These are phyloP conservation scores for Phytophthora cactorum DNA, from an alignment of 352 stramenopile genomes.

Conservation along the genomic window DNA sequence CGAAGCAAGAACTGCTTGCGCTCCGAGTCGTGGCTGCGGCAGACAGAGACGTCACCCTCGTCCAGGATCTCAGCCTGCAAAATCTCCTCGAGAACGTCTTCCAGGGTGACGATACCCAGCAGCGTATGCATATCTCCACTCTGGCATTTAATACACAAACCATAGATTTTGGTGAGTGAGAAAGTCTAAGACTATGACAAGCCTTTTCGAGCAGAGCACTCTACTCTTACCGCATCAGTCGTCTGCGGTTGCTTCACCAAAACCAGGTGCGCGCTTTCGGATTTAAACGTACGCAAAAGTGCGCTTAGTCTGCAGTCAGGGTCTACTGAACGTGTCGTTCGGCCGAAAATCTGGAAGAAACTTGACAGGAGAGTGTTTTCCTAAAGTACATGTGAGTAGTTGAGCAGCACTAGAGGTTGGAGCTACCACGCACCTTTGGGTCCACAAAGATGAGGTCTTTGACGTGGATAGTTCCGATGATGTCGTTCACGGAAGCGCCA, in stretches of 20 bases:
- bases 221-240: slow-evolving; percentile 32
- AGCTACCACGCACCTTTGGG: slow-evolving; percentile 87
- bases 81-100: slow-evolving; percentile 99
- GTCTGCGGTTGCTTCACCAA: slow-evolving; percentile 94
- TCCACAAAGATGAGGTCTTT: slow-evolving; percentile 99
- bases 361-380: slow-evolving; percentile 67
- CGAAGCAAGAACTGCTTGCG: slow-evolving; percentile 55
- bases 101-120: slow-evolving; percentile 97
- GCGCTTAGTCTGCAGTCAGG: slow-evolving; percentile 93
- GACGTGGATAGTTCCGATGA: slow-evolving; percentile 97
- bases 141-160: slow-evolving; percentile 22
- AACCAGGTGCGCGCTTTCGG: slow-evolving; percentile 92
- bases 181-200: neutral
- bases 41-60: slow-evolving; percentile 88
- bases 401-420: slow-evolving; percentile 46
- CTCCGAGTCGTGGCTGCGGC: slow-evolving; percentile 42
- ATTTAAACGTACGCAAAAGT: slow-evolving; percentile 95
- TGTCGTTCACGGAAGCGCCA: slow-evolving; percentile 83
- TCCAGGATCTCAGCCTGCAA: slow-evolving; percentile 97
- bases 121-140: slow-evolving; percentile 93
- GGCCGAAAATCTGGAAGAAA: slow-evolving; percentile 77
- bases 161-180: slow-evolving; percentile 1
- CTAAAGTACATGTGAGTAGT: slow-evolving; percentile 48
- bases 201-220: neutral
- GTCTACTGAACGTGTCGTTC: slow-evolving; percentile 78